phyloP scores from a whole-genome alignment of 352 stramenopile species.

The Pythium chondricola region DNA sequence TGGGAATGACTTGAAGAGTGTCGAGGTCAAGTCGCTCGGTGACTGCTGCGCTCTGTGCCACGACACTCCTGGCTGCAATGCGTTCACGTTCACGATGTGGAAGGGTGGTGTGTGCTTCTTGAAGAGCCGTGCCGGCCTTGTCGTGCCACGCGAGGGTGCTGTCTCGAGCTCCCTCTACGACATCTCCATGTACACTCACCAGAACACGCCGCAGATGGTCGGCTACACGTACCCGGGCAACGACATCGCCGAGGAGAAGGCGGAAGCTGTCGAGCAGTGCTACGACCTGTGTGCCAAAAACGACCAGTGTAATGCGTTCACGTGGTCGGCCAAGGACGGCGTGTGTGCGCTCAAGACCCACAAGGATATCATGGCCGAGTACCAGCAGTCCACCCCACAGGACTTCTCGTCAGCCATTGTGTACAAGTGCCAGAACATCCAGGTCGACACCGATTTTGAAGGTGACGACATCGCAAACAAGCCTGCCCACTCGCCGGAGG shows the following conservation, averaged over 20 bases:
- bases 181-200: constrained; percentile 19
- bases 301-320: constrained; percentile 23
- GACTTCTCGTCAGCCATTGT: constrained; percentile 22
- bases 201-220: constrained; percentile 16
- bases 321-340: constrained; percentile 15
- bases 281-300: constrained; percentile 15
- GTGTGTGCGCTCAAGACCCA: constrained; percentile 25
- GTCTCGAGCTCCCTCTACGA: constrained; percentile 23
- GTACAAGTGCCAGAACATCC: constrained; percentile 27
- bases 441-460: constrained; percentile 17
- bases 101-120: constrained; percentile 27
- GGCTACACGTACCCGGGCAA: constrained; percentile 24
- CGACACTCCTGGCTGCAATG: constrained; percentile 14
- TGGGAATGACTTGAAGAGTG: constrained; percentile 26
- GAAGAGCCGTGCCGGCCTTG: constrained; percentile 22
- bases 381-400: neutral
- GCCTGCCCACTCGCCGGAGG: constrained; percentile 16
- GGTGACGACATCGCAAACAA: constrained; percentile 20
- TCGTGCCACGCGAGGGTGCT: constrained; percentile 12
- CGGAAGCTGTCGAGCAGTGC: constrained; percentile 12
- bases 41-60: constrained; percentile 28
- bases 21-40: constrained; percentile 1
- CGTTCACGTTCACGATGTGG: constrained; percentile 21
- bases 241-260: constrained; percentile 12
- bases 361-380: constrained; percentile 11